phyloP scores from a whole-genome alignment of 2,329 filamentous ascomycete species.

The Aspergillus candidus region DNA sequence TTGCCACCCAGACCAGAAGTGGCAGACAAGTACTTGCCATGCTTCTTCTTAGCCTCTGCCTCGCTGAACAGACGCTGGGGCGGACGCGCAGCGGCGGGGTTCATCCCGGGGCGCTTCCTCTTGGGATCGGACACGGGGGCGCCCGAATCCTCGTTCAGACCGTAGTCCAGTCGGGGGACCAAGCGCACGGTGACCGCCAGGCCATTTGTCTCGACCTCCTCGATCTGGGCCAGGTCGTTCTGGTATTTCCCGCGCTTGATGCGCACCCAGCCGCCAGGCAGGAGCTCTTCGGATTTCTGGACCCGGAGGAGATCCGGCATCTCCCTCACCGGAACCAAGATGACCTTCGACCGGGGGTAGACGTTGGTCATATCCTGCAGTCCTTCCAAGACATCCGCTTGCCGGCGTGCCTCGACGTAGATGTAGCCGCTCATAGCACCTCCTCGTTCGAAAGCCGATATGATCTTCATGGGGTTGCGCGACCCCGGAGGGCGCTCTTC shows the following conservation, averaged over 20 bases:
- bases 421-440: conserved; percentile 88
- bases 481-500: conserved; percentile 67
- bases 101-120: conserved; percentile 63
- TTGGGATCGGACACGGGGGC: conserved; percentile 57
- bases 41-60: conserved; percentile 81
- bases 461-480: conserved; percentile 76
- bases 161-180: conserved; percentile 89
- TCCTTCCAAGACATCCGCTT: conserved; percentile 77
- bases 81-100: conserved; percentile 59
- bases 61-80: conserved; percentile 91
- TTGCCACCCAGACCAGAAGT: conserved; percentile 54
- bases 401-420: conserved; percentile 85
- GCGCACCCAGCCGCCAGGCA: conserved; percentile 87
- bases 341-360: conserved; percentile 79
- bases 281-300: conserved; percentile 74
- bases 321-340: conserved; percentile 90
- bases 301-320: conserved; percentile 95
- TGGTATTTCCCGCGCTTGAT: conserved; percentile 76
- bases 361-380: conserved; percentile 82
- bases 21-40: conserved; percentile 57
- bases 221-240: conserved; percentile 83
- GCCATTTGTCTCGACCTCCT: conserved; percentile 89
- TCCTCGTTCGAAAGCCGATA: conserved; percentile 85
- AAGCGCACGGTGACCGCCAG: conserved; percentile 80
- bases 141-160: conserved; percentile 69